Evolutionary conservation across 1,139 yeast genomes (phyloP), one percentile per base, ranked within the genome.

Genomic region (Wickerhamomyces sp.): DNA sequence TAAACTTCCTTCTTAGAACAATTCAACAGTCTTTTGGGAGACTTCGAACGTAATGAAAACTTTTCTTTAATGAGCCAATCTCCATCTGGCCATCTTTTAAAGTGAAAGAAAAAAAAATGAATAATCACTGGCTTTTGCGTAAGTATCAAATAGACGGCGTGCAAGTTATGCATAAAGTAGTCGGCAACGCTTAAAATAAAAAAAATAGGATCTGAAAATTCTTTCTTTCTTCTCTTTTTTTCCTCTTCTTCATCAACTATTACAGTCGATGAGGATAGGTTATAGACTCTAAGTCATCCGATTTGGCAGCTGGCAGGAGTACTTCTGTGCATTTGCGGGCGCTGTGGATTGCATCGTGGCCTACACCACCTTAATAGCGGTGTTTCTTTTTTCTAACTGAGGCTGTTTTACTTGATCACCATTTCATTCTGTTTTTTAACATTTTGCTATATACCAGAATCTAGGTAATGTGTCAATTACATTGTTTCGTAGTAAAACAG

Each of bases 181-280:
- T 18, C 5, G 23, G 23, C 23, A 18, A 18, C 23, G 23, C 23
- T 18, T 5, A 5, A 18, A 3, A 18, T 18, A 5, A 15, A 34
- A 26, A 23, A 31, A n/a, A 23, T 23, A 29, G 27, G 6, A 18
- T n/a, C 14, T 14, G 27, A 15, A 18, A 37, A 33, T 27, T 69
- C 68, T 55, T 75, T 81, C 50, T 58, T 58, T 39, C 53, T 52
- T 10, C 49, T 46, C 29, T 5, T 23, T 32, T n/a, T 37, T 46
- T 37, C 10, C 53, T 41, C 36, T 49, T 66, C 71, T 55, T 64
- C 56, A 74, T 75, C 84, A 78, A 78, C 84, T 78, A 78, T 74
- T 71, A 68, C 84, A 78, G 80, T 75, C 83, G 67, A 75, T 77
- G 83, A 78, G 62, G 83, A 78, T 62, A 63, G 79, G 75, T 68